Conservation (phyloP, 2,329 filamentous ascomycete genomes). For the Xenosphaeropsis pyriputrescens region DNA sequence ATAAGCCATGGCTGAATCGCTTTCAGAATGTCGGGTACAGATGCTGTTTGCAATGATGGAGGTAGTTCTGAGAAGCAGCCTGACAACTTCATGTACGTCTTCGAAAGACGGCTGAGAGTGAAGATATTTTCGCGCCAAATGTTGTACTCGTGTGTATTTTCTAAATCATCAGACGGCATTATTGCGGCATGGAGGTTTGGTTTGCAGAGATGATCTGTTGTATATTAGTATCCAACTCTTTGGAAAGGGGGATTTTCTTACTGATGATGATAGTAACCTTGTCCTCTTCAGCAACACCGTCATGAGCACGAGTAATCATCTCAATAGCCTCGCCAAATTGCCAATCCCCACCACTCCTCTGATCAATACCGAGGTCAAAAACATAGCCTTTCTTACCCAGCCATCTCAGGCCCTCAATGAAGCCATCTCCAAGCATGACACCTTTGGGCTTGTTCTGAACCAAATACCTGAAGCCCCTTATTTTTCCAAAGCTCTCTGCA, state of each 20-base stretch:
- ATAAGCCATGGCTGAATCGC: conserved; percentile 57
- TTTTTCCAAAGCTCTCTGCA: conserved; percentile 44
- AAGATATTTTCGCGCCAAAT: conserved; percentile 58
- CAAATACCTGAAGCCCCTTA: conserved; percentile 73
- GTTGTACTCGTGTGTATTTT: conserved; percentile 33
- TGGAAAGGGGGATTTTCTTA: conserved; percentile 6
- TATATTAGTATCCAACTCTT: conserved; percentile 5
- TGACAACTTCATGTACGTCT: conserved; percentile 83
- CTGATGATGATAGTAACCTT: conserved; percentile 26
- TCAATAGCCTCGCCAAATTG: conserved; percentile 58
- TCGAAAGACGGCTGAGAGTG: conserved; percentile 45
- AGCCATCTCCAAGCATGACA: conserved; percentile 45
- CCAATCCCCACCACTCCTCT: conserved; percentile 57
- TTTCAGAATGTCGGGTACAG: conserved; percentile 42
- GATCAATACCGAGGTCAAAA: conserved; percentile 79
- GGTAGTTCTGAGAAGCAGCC: conserved; percentile 72
- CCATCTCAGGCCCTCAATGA: conserved; percentile 51
- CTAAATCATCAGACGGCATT: conserved; percentile 25
- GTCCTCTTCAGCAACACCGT: conserved; percentile 40
- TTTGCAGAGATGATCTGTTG: conserved; percentile 75
- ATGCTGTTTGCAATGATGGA: conserved; percentile 30
- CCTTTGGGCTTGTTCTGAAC: conserved; percentile 62
- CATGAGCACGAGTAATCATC: conserved; percentile 54
- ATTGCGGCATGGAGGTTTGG: conserved; percentile 57
- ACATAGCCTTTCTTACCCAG: conserved; percentile 47